A percentile compares a stretch with the other conserved stretches of the same genome.
These are phyloP conservation scores for Torulaspora franciscae DNA, from an alignment of 805 yeast species.

Conservation along the genomic window DNA sequence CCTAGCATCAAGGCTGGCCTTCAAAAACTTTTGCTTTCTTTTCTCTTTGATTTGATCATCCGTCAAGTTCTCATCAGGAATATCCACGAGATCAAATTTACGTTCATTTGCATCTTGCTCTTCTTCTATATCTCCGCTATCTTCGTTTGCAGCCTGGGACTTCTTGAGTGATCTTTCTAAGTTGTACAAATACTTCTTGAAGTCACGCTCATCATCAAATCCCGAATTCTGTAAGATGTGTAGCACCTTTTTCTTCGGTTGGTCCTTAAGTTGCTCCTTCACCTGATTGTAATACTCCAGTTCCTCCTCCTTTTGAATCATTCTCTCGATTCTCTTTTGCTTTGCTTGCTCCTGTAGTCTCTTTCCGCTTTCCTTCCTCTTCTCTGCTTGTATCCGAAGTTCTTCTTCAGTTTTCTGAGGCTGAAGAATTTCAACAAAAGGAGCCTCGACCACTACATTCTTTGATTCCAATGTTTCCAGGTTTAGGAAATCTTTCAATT, in stretches of 20 bases:
- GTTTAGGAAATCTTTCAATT: conserved; percentile 52
- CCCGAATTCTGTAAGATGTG: conserved; percentile 64
- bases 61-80: conserved; percentile 76
- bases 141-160: conserved; percentile 60
- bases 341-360: conserved; percentile 92
- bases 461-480: conserved; percentile 58
- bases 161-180: conserved; percentile 66
- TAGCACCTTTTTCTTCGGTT: conserved; percentile 51
- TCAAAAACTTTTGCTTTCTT: conserved; percentile 72
- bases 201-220: conserved; percentile 68
- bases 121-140: conserved; percentile 50
- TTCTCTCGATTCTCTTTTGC: conserved; percentile 71
- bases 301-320: conserved; percentile 76
- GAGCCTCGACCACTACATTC: conserved; percentile 81
- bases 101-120: conserved; percentile 44
- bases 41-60: conserved; percentile 84
- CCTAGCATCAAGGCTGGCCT: conserved; percentile 87
- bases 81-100: conserved; percentile 66
- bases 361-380: conserved; percentile 78
- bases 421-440: conserved; percentile 59
- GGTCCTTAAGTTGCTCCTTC: conserved; percentile 45
- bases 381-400: conserved; percentile 66
- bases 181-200: conserved; percentile 57
- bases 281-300: conserved; percentile 62
- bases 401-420: conserved; percentile 83